Conservation (phyloP, 1,139 yeast species). For the Lizanozyma gosingica region DNA sequence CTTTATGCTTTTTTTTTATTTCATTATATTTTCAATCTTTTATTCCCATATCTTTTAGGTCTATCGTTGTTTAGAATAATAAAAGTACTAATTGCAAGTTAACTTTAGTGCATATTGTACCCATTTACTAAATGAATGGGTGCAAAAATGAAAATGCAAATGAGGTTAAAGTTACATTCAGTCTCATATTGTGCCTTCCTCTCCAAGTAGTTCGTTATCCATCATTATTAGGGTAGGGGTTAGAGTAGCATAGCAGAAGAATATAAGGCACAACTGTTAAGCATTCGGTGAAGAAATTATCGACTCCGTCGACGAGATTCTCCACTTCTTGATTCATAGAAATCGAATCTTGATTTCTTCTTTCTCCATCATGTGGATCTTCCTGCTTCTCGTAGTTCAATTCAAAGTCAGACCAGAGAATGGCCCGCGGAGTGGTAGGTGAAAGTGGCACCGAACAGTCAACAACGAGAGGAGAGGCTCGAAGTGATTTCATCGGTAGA, state of each 20-base stretch:
- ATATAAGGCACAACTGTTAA: conserved; percentile 2
- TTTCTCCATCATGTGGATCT: conserved; percentile 2
- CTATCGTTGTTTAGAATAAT: background rate
- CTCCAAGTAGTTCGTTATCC: no score
- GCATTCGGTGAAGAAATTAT: conserved; percentile 13
- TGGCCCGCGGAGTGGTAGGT: conserved; percentile 16
- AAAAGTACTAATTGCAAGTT: no score
- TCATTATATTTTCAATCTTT: background rate
- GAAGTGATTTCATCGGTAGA: conserved; percentile 5
- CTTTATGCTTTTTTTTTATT: conserved; percentile 2
- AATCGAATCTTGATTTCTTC: conserved; percentile 5
- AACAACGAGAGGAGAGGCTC: conserved; percentile 2
- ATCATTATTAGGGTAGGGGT: no score
- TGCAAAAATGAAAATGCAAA: no score
- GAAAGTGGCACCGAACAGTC: conserved; percentile 1
- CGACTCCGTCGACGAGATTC: conserved; percentile 12
- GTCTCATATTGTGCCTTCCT: no score
- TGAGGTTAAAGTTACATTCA: no score
- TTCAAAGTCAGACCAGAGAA: conserved; percentile 16
- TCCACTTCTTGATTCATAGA: conserved; percentile 13
- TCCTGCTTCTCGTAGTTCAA: conserved; percentile 11
- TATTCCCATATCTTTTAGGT: conserved; percentile 1
- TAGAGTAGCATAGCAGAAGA: conserved; percentile 1
- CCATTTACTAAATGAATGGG: no score
- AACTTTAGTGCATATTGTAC: no score